phyloP scores from a whole-genome alignment of 1,139 yeast genomes.

The Diutina scorzettiae region DNA sequence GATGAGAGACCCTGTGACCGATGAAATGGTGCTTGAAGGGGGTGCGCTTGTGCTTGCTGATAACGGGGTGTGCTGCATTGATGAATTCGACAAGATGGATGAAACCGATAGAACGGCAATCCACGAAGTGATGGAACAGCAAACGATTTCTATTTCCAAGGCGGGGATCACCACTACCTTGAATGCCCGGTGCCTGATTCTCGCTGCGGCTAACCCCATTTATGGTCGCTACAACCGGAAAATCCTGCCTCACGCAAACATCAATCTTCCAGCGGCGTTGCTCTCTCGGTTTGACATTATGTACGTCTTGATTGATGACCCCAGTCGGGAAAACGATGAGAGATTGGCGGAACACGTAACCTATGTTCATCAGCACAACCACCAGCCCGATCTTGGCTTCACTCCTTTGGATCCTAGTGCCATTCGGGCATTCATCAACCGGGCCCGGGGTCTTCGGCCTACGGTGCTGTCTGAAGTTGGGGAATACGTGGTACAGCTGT shows the following conservation, averaged over 20 bases:
- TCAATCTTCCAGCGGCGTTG: conserved; percentile 93
- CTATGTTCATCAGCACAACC: conserved; percentile 86
- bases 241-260: conserved; percentile 87
- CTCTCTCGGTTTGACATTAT: conserved; percentile 89
- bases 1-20: conserved; percentile 97
- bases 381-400: conserved; percentile 68
- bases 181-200: conserved; percentile 88
- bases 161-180: conserved; percentile 97
- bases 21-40: conserved; percentile 96
- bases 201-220: conserved; percentile 97
- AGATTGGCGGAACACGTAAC: conserved; percentile 88
- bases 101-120: conserved; percentile 95
- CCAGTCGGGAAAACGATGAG: conserved; percentile 71
- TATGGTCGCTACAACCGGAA: conserved; percentile 91
- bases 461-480: conserved; percentile 79
- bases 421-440: conserved; percentile 78
- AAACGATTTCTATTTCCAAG: conserved; percentile 91
- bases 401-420: conserved; percentile 70
- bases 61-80: conserved; percentile 97
- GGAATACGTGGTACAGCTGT: conserved; percentile 76
- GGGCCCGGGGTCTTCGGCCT: conserved; percentile 81
- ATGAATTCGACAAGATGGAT: conserved; percentile 98
- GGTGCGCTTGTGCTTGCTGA: conserved; percentile 97
- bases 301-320: conserved; percentile 78
- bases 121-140: conserved; percentile 99